These are phyloP conservation scores for Chrysosporium keratinophilum DNA, from an alignment of 2,329 filamentous ascomycete species.

Conservation along the genomic window DNA sequence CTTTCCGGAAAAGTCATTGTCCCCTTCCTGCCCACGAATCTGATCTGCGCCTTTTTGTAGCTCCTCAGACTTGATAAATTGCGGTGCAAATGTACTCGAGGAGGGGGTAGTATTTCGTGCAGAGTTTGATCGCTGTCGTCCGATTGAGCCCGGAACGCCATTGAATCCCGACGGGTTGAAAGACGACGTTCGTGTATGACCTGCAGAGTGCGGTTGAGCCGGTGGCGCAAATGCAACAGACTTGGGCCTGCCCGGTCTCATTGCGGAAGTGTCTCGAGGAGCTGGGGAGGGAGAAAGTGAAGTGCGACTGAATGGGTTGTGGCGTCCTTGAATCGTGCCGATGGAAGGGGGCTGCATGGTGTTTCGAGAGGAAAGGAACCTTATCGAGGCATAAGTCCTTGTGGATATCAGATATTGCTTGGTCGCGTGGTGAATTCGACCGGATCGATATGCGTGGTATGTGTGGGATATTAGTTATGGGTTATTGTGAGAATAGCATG, in stretches of 20 bases:
- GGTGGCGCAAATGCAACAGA: slow-evolving; percentile 63
- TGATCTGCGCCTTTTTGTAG: slow-evolving; percentile 48
- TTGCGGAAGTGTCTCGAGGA: slow-evolving; percentile 29
- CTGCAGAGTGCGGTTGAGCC: slow-evolving; percentile 32
- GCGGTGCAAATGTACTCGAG: slow-evolving; percentile 83
- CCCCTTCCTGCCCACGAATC: slow-evolving; percentile 72
- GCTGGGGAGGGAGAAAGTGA: slow-evolving; percentile 56
- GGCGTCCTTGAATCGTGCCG: slow-evolving; percentile 61
- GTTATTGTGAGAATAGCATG: neutral
- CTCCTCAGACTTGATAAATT: slow-evolving; percentile 87
- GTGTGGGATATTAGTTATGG: neutral
- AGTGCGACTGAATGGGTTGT: slow-evolving; percentile 65
- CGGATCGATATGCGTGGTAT: neutral
- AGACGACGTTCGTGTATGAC: slow-evolving; percentile 61
- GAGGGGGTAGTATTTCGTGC: slow-evolving; percentile 43
- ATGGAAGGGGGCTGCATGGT: slow-evolving; percentile 44
- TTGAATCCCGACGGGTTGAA: slow-evolving; percentile 47
- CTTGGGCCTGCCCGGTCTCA: slow-evolving; percentile 52
- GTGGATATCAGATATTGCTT: neutral
- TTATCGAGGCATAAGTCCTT: neutral
- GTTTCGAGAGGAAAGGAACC: neutral
- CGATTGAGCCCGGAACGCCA: slow-evolving; percentile 31
- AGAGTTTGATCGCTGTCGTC: slow-evolving; percentile 50
- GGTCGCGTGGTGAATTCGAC: neutral
- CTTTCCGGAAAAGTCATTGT: slow-evolving; percentile 98